Conservation (phyloP, 768 basidiomycete species). For the Auriculariales sp. region DNA sequence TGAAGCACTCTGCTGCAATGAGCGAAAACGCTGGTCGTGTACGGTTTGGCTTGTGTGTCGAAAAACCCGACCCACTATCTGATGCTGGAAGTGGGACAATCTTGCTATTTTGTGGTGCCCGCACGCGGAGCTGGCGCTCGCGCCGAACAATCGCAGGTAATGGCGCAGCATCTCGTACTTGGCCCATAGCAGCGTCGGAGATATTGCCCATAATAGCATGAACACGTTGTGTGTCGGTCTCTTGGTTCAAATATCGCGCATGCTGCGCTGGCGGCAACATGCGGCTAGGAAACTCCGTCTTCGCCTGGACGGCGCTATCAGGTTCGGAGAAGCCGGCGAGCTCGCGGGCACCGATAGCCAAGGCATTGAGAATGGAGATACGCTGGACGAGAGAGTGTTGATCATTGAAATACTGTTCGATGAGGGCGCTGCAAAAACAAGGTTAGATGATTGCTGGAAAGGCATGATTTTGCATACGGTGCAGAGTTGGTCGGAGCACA, state of each 20-base stretch:
- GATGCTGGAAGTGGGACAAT: slow-evolving; percentile 1
- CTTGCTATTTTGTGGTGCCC: slow-evolving; percentile 19
- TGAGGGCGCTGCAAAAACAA: slow-evolving; percentile 40
- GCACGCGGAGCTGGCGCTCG: slow-evolving; percentile 60
- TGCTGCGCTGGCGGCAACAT: slow-evolving; percentile 60
- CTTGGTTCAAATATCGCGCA: slow-evolving; percentile 39
- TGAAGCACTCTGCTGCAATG: slow-evolving; percentile 77
- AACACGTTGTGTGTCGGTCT: slow-evolving; percentile 25
- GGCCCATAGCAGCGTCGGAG: slow-evolving; percentile 46
- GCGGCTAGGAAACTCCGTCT: slow-evolving; percentile 65
- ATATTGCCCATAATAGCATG: slow-evolving; percentile 49
- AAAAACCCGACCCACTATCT: slow-evolving; percentile 7
- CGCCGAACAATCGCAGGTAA: slow-evolving; percentile 44
- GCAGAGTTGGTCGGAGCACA: slow-evolving; percentile 68
- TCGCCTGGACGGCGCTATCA: slow-evolving; percentile 9
- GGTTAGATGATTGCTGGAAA: not conserved
- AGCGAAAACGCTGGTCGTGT: slow-evolving; percentile 34
- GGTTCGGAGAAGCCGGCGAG: slow-evolving; percentile 37
- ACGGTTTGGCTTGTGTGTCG: slow-evolving; percentile 2
- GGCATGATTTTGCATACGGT: slow-evolving; percentile 40
- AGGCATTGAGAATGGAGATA: slow-evolving; percentile 68
- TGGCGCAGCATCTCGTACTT: slow-evolving; percentile 37
- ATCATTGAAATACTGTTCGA: slow-evolving; percentile 88
- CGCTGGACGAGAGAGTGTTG: slow-evolving; percentile 85
- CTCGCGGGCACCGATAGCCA: slow-evolving; percentile 79